Base-by-base conservation (phyloP, 2,329 filamentous ascomycete genomes). In the Beauveria brongniartii region DNA sequence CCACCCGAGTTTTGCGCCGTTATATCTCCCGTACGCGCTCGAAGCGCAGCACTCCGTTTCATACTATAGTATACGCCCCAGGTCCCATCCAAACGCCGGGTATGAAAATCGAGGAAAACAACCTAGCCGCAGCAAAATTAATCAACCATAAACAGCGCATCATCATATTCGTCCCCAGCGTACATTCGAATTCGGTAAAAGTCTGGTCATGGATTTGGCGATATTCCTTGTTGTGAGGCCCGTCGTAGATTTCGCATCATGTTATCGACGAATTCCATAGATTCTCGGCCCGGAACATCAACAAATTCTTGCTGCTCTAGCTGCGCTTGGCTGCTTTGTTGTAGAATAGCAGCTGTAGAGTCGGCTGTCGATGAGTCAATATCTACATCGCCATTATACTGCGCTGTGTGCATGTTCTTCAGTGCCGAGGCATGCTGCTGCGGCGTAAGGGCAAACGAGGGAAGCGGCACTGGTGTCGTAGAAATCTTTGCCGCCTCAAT, bases 211-310 rank as follows among this genome's bases (percentile, higher is more conserved):
- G 22, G 22, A 12, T 55, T 14, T 20, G 44, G 28, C 16, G 26
- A 2, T 12, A 16, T 53, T 2, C 41, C 40, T 16, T 61, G 60
- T 40, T 57, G 53, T 12, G 41, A 51, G 14, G 44, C 76, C 55
- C 76, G 73, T 47, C 76, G 75, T 16, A 84, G 70, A 64, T 82
- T 81, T 48, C 69, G 67, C 74, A 84, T 78, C 74, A 84, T 79
- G 63, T 76, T 76, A 67, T 82, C 79, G 50, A 83, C 75, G 46
- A 83, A 73, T 28, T 77, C 71, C 71, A 77, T 75, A n/a, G 76
- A 78, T 65, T 78, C 77, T 54, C 70, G 67, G 12, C 73, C 74
- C 9, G 77, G 74, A 24, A 77, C 74, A 59, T 78, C 76, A 2
- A 75, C 69, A 55, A 78, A 74, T 18, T 72, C 73, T 41, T 73